A percentile compares a stretch with the other conserved stretches of the same genome.
phyloP scores from a whole-genome alignment of 495 filamentous ascomycete species.

The Tetracladium setigerum region DNA sequence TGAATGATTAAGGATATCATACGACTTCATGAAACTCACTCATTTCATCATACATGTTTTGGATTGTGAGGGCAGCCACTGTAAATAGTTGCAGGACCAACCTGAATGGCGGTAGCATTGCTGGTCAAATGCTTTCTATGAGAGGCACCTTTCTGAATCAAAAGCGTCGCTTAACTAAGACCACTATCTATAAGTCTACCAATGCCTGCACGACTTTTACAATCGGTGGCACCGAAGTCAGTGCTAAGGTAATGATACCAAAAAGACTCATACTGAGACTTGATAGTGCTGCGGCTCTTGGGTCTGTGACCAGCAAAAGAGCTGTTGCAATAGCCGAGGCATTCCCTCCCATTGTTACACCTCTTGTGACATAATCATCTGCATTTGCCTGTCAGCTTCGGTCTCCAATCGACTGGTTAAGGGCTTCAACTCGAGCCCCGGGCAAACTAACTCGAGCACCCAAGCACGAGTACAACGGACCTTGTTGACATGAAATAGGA shows the following conservation, averaged over 20 bases:
- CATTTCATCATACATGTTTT: background rate
- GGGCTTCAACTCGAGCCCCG: too few relatives aligned
- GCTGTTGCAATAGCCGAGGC: conserved; percentile 46
- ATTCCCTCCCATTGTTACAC: conserved; percentile 46
- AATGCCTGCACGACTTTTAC: conserved; percentile 29
- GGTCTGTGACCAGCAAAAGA: conserved; percentile 40
- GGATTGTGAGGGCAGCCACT: too few relatives aligned
- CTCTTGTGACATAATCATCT: conserved; percentile 50
- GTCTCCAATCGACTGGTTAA: background rate
- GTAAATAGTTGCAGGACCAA: too few relatives aligned
- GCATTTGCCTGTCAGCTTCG: conserved; percentile 8
- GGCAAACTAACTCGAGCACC: too few relatives aligned
- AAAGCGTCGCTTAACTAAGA: background rate
- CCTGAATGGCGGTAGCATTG: too few relatives aligned
- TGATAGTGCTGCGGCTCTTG: conserved; percentile 44
- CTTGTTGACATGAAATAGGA: too few relatives aligned
- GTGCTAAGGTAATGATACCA: conserved; percentile 43
- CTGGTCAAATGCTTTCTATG: too few relatives aligned
- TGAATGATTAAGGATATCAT: too few relatives aligned
- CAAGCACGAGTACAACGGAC: too few relatives aligned
- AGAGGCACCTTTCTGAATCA: too few relatives aligned
- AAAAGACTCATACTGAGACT: conserved; percentile 47
- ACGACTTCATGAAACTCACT: background rate
- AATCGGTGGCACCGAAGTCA: conserved; percentile 40
- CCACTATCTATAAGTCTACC: conserved; percentile 25